Percentiles rank a stretch among this genome's conserved stretches.
Conservation (phyloP, 768 basidiomycete genomes). For the Trametes sanguinea region DNA sequence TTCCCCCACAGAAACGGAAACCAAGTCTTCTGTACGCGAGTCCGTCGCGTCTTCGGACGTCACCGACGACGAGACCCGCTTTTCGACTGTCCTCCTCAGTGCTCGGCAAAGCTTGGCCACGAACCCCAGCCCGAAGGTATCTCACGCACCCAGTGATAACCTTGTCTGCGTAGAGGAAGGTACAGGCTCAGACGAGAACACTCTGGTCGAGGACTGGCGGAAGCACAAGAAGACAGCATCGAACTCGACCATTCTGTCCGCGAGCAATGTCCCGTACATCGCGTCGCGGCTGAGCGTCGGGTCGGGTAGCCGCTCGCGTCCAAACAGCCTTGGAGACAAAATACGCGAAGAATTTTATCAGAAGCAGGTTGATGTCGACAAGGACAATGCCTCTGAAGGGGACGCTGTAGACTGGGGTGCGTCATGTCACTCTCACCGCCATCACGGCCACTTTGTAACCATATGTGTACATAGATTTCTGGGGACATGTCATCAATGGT, state of each 20-base stretch:
- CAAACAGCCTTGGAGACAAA: slow-evolving; percentile 62
- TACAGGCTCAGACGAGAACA: slow-evolving; percentile 26
- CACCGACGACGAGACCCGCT: slow-evolving; percentile 57
- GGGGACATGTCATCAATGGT: slow-evolving; percentile 94
- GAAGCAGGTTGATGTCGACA: slow-evolving; percentile 57
- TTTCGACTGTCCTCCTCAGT: slow-evolving; percentile 52
- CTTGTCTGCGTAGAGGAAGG: slow-evolving; percentile 21
- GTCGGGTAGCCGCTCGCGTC: slow-evolving; percentile 42
- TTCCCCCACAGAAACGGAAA: slow-evolving; percentile 33
- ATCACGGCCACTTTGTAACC: slow-evolving; percentile 7
- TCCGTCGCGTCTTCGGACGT: slow-evolving; percentile 63
- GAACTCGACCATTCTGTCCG: slow-evolving; percentile 55
- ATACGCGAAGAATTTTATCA: slow-evolving; percentile 77
- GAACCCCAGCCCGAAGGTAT: slow-evolving; percentile 31
- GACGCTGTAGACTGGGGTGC: slow-evolving; percentile 75
- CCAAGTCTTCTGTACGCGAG: slow-evolving; percentile 28
- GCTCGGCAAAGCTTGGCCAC: slow-evolving; percentile 38
- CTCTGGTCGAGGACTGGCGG: slow-evolving; percentile 20
- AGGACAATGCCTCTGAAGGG: slow-evolving; percentile 38
- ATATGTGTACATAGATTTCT: slow-evolving; percentile 65
- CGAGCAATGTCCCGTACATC: slow-evolving; percentile 54
- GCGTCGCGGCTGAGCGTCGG: slow-evolving; percentile 49
- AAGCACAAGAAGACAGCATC: slow-evolving; percentile 67
- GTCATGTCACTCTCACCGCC: slow-evolving; percentile 26
- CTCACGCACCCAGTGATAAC: slow-evolving; percentile 27